phyloP scores from a whole-genome alignment of 768 basidiomycete species.

The Suillus spraguei region DNA sequence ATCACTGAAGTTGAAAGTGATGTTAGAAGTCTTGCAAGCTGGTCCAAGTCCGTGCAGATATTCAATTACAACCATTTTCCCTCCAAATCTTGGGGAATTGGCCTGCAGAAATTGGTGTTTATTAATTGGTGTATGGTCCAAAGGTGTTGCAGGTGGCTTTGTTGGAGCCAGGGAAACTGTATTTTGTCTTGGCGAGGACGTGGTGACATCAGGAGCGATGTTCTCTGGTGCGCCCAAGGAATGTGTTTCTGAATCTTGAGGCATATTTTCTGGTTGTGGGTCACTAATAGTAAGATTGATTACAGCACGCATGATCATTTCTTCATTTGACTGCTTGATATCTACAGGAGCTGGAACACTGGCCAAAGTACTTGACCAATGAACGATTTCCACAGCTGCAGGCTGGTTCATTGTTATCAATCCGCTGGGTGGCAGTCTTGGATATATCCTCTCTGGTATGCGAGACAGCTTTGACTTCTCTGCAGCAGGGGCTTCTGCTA shows the following conservation, averaged over 20 bases:
- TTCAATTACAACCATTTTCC: slow-evolving; percentile 22
- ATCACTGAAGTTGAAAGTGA: slow-evolving; percentile 33
- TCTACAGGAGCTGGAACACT: not conserved
- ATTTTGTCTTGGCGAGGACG: not conserved
- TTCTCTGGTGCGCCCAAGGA: not conserved
- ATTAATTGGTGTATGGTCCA: not conserved
- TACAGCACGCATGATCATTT: not conserved
- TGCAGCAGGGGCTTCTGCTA: not conserved
- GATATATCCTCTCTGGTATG: not conserved
- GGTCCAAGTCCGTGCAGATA: slow-evolving; percentile 20
- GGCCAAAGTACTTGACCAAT: not conserved
- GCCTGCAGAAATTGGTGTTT: not conserved
- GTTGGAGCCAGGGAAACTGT: not conserved
- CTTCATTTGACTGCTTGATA: not conserved
- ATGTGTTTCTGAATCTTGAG: not conserved
- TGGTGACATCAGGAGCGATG: not conserved
- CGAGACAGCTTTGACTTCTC: not conserved
- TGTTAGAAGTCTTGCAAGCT: slow-evolving; percentile 13
- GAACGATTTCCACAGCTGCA: not conserved
- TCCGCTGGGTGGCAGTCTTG: not conserved
- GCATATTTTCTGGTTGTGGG: not conserved
- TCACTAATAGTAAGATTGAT: too few relatives aligned
- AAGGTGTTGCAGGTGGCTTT: not conserved
- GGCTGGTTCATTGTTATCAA: not conserved
- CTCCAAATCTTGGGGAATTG: slow-evolving; percentile 15